These are phyloP conservation scores for Oryza rufipogon DNA, from an alignment of 176 grass and related monocot species.

Conservation along the genomic window DNA sequence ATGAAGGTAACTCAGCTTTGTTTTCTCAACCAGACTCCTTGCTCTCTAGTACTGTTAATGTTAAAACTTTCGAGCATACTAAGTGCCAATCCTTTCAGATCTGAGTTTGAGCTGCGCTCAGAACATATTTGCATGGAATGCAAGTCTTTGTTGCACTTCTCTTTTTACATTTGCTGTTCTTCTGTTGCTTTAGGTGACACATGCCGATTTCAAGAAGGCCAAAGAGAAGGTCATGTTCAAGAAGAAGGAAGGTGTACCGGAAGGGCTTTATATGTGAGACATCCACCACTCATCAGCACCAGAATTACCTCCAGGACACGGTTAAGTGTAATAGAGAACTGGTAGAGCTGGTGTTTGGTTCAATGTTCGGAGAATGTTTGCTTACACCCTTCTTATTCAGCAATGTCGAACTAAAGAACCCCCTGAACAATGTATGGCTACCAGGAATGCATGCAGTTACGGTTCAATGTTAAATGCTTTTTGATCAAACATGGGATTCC, in stretches of 20 bases:
- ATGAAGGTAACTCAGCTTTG: constrained; percentile 64
- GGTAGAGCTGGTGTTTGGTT: constrained; percentile 27
- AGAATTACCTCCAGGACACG: background rate
- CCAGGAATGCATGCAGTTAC: background rate
- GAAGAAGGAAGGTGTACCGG: constrained; percentile 96
- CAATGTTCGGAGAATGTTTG: constrained; percentile 11
- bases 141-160: background rate
- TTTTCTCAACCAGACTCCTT: background rate
- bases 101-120: background rate
- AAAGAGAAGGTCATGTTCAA: constrained; percentile 99
- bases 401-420: background rate
- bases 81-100: background rate
- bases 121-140: background rate
- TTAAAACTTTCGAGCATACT: background rate
- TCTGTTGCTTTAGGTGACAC: constrained; percentile 68
- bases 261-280: constrained; percentile 89
- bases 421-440: constrained; percentile 19
- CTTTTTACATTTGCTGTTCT: constrained; percentile 9
- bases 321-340: constrained; percentile 1
- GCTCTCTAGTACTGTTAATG: background rate
- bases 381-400: constrained; percentile 14
- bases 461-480: constrained; percentile 18
- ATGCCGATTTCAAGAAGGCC: constrained; percentile 89
- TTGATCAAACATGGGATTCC: background rate
- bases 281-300: background rate